Conservation (phyloP, 2,329 filamentous ascomycete species). For the Sporothrix brunneoviolacea region DNA sequence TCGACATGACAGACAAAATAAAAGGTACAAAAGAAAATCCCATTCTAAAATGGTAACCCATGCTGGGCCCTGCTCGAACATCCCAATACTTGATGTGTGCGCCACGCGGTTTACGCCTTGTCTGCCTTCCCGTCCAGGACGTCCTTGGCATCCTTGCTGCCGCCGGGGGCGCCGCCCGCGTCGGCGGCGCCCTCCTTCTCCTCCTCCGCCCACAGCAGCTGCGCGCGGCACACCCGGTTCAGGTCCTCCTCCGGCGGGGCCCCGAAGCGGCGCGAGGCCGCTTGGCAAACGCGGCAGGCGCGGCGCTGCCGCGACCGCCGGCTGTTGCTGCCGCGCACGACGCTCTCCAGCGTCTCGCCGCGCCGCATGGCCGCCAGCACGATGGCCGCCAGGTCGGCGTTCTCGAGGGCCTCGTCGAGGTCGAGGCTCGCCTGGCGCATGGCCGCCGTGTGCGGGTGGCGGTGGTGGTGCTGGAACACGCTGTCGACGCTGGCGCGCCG, state of each 20-base stretch:
- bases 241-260: background rate
- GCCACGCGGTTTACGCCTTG: no score
- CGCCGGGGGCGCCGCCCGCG: no score
- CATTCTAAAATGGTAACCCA: no score
- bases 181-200: no score
- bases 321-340: constrained; percentile 22
- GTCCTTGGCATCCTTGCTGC: no score
- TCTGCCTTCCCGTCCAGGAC: no score
- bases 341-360: constrained; percentile 36
- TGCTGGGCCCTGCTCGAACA: no score
- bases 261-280: no score
- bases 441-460: no score
- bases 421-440: constrained; percentile 25
- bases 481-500: constrained; percentile 8
- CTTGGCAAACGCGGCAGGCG: constrained; percentile 8
- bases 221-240: background rate
- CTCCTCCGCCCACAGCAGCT: background rate
- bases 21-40: no score
- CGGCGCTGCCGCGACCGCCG: constrained; percentile 5
- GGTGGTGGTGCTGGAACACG: constrained; percentile 2
- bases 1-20: no score
- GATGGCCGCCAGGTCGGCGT: constrained; percentile 38
- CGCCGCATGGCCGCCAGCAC: constrained; percentile 38
- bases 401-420: constrained; percentile 42
- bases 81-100: no score